Conservation (phyloP, 352 stramenopile species). For the Pythium utonaiense region DNA sequence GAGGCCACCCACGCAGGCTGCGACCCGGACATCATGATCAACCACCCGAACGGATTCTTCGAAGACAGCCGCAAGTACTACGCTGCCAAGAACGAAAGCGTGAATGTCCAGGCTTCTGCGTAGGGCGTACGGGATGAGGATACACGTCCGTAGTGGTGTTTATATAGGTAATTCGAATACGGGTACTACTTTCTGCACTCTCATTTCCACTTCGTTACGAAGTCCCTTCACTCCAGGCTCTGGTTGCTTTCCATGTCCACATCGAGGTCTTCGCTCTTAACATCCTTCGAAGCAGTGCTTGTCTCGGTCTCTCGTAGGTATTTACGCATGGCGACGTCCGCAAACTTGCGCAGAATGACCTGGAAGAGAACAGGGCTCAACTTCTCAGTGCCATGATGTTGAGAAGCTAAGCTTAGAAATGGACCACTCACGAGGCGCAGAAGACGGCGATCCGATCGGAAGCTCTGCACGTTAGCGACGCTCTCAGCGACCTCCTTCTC, state of each 20-base stretch:
- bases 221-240: not conserved
- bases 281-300: conserved; percentile 2
- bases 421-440: conserved; percentile 48
- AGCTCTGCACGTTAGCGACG: conserved; percentile 73
- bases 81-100: conserved; percentile 71
- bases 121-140: conserved; percentile 7
- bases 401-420: not conserved
- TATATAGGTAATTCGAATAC: conserved; percentile 17
- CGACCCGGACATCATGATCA: conserved; percentile 91
- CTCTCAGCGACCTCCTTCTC: conserved; percentile 58
- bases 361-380: conserved; percentile 9
- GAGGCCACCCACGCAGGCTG: conserved; percentile 89
- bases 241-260: conserved; percentile 21
- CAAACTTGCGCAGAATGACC: conserved; percentile 70
- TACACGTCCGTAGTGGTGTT: conserved; percentile 8
- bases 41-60: conserved; percentile 99
- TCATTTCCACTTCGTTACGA: not conserved
- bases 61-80: conserved; percentile 94
- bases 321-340: conserved; percentile 61
- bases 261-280: not conserved
- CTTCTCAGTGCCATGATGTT: not conserved
- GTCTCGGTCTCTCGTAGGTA: conserved; percentile 42
- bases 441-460: conserved; percentile 73
- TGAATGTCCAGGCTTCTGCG: conserved; percentile 40
- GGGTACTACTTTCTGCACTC: not conserved